These are phyloP conservation scores for Meyerozyma athensensis DNA, from an alignment of 1,139 yeast genomes.

Conservation along the genomic window DNA sequence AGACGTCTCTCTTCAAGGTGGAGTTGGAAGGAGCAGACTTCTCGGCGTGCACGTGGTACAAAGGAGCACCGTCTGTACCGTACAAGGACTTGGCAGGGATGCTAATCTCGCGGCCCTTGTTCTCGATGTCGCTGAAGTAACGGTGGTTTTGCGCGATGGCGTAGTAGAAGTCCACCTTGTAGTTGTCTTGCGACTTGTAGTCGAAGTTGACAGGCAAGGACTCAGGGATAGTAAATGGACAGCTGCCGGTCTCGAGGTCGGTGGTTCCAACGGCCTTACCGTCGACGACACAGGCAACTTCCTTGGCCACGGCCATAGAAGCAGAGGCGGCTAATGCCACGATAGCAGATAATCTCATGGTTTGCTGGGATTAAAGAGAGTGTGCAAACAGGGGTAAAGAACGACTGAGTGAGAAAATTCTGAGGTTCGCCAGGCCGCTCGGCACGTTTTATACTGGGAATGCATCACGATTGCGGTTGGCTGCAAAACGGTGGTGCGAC, in stretches of 20 bases:
- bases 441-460: background rate
- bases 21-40: conserved; percentile 34
- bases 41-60: conserved; percentile 28
- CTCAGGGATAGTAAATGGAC: conserved; percentile 36
- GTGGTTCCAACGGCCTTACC: conserved; percentile 31
- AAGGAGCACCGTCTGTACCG: conserved; percentile 20
- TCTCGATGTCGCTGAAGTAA: conserved; percentile 33
- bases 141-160: conserved; percentile 17
- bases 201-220: conserved; percentile 23
- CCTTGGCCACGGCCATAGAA: conserved; percentile 19
- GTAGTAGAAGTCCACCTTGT: conserved; percentile 36
- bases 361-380: conserved; percentile 6
- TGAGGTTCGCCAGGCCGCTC: background rate
- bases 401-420: conserved; percentile 3
- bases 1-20: conserved; percentile 15
- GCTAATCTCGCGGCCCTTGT: conserved; percentile 31
- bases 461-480: background rate
- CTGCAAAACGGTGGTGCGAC: background rate
- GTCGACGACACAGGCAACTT: conserved; percentile 36
- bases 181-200: conserved; percentile 28
- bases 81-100: conserved; percentile 31
- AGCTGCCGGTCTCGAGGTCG: conserved; percentile 38
- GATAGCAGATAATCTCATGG: conserved; percentile 15
- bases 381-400: conserved; percentile 2
- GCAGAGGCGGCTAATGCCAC: conserved; percentile 17